Conservation (phyloP, 75 land plant genomes). For the Pseudotsuga menziesii region DNA sequence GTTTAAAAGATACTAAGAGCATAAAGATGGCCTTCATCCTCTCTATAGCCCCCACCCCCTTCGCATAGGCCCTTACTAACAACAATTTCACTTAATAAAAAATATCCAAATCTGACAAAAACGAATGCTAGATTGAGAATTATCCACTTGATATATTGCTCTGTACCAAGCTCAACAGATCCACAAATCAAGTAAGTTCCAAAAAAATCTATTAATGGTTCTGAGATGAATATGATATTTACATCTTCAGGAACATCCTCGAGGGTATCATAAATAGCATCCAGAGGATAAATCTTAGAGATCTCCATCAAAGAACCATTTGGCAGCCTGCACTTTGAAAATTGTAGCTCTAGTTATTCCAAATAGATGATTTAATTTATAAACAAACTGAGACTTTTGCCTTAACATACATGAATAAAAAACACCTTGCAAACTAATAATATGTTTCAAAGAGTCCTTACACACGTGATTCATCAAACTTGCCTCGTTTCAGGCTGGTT, state of each 20-base stretch:
- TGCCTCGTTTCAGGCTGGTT: slow-evolving; percentile 83
- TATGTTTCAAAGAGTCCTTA: slow-evolving; percentile 23
- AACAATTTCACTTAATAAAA: too few species aligned
- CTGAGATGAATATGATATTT: slow-evolving; percentile 5
- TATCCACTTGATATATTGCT: too few species aligned
- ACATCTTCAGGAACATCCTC: slow-evolving; percentile 99
- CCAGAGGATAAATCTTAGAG: slow-evolving; percentile 82
- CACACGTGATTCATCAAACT: slow-evolving; percentile 86
- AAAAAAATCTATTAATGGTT: neutral
- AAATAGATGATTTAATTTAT: neutral
- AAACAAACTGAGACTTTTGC: neutral
- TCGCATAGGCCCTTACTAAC: too few species aligned
- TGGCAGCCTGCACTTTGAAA: slow-evolving; percentile 53
- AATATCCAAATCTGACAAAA: too few species aligned
- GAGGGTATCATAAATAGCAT: slow-evolving; percentile 88
- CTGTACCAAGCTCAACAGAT: too few species aligned
- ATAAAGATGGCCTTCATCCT: neutral
- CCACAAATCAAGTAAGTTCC: too few species aligned
- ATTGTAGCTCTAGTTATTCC: neutral
- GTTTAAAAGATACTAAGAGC: neutral
- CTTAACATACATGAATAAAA: neutral
- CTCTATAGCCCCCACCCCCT: too few species aligned
- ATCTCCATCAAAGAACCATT: slow-evolving; percentile 92
- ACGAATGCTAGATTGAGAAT: too few species aligned
- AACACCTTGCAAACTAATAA: neutral